Conservation (phyloP, 2,329 filamentous ascomycete species). For the Colletotrichum tropicicola region DNA sequence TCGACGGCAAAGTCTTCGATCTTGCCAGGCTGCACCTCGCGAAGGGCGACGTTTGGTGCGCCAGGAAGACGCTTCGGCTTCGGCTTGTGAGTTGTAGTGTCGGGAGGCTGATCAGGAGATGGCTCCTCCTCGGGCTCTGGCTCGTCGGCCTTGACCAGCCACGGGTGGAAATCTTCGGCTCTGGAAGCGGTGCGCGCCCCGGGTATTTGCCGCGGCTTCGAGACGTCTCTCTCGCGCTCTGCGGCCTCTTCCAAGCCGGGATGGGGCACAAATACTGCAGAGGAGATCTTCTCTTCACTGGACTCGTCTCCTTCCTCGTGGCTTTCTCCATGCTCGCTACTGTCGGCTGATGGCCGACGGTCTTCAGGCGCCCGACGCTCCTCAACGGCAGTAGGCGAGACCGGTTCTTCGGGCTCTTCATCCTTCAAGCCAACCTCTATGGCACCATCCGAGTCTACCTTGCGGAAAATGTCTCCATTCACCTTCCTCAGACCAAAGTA, state of each 20-base stretch:
- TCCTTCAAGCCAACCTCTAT: conserved; percentile 9
- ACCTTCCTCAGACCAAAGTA: conserved; percentile 31
- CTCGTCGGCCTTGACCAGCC: conserved; percentile 68
- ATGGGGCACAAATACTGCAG: conserved; percentile 83
- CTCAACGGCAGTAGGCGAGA: conserved; percentile 10
- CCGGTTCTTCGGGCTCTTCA: conserved; percentile 3
- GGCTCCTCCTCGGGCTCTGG: conserved; percentile 45
- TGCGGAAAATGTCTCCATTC: conserved; percentile 31
- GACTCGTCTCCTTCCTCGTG: conserved; percentile 67
- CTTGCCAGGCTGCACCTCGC: conserved; percentile 43
- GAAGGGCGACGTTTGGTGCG: conserved; percentile 30
- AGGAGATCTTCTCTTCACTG: conserved; percentile 87
- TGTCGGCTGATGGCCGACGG: conserved; percentile 49
- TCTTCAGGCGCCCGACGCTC: conserved; percentile 25
- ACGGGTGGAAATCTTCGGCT: conserved; percentile 54
- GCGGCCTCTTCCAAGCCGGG: conserved; percentile 60
- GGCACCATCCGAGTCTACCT: conserved; percentile 21
- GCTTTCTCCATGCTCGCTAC: conserved; percentile 47
- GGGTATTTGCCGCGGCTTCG: conserved; percentile 34
- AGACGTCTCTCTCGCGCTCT: conserved; percentile 38
- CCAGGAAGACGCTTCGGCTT: conserved; percentile 22
- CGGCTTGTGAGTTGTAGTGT: conserved; percentile 17
- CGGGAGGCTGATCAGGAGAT: conserved; percentile 13
- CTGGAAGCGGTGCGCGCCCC: conserved; percentile 21
- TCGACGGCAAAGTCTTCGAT: conserved; percentile 51